A percentile compares a stretch with the other conserved stretches of the same genome.
phyloP scores from a whole-genome alignment of 1,139 yeast species.

The Taphrina flavorubra region DNA sequence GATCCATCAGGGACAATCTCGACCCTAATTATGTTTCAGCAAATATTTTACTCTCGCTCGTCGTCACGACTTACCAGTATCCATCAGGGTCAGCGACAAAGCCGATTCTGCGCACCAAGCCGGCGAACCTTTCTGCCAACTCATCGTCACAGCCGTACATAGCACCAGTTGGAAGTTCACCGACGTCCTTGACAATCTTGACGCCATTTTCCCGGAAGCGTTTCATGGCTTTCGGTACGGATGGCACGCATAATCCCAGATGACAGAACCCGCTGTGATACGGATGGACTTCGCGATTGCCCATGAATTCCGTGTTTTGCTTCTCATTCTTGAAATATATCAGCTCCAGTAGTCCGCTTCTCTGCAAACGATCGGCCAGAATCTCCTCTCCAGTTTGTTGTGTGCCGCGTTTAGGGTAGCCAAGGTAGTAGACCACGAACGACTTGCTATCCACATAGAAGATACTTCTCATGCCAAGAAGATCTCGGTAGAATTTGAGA shows the following conservation, averaged over 20 bases:
- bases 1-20: constrained; percentile 36
- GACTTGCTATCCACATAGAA: constrained; percentile 30
- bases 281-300: constrained; percentile 27
- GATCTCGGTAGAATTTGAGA: constrained; percentile 33
- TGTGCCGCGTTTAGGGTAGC: constrained; percentile 27
- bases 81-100: constrained; percentile 36
- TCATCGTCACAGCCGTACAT: constrained; percentile 37
- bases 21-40: not conserved
- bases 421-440: constrained; percentile 29
- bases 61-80: constrained; percentile 7
- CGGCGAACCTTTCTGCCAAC: constrained; percentile 28
- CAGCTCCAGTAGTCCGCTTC: constrained; percentile 27
- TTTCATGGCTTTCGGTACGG: constrained; percentile 30
- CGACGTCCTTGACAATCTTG: constrained; percentile 31
- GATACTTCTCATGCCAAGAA: constrained; percentile 31
- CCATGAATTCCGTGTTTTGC: constrained; percentile 24
- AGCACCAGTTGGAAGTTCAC: constrained; percentile 28
- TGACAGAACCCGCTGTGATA: constrained; percentile 34
- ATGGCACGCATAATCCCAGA: constrained; percentile 23
- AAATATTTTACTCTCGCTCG: not conserved
- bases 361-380: constrained; percentile 30
- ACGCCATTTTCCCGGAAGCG: constrained; percentile 26
- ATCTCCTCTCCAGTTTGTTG: constrained; percentile 32
- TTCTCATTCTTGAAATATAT: constrained; percentile 31
- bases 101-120: constrained; percentile 29